Conservation (phyloP, 2,329 filamentous ascomycete species). For the Fusarium staphyleae region DNA sequence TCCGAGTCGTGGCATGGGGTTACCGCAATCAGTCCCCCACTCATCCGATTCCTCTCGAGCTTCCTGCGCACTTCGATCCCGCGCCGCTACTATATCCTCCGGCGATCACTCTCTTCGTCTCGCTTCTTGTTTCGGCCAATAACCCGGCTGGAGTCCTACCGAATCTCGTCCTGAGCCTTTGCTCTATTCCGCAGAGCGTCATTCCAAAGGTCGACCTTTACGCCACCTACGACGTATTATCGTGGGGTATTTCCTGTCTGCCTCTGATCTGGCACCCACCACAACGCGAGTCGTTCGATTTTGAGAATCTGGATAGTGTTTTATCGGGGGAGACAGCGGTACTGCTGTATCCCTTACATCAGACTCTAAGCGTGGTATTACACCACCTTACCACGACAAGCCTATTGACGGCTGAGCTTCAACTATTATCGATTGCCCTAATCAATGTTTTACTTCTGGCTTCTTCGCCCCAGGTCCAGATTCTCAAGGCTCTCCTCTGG, state of each 20-base stretch:
- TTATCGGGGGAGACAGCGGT: constrained; percentile 65
- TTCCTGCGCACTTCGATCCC: constrained; percentile 86
- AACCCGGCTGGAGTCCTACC: constrained; percentile 71
- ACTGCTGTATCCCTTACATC: constrained; percentile 83
- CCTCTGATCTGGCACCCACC: constrained; percentile 59
- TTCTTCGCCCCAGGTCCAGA: constrained; percentile 80
- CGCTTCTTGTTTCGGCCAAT: constrained; percentile 73
- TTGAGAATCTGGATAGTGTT: constrained; percentile 42
- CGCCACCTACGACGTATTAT: constrained; percentile 69
- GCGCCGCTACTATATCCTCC: constrained; percentile 90
- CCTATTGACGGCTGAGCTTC: constrained; percentile 83
- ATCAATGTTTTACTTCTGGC: constrained; percentile 83
- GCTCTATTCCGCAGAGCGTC: constrained; percentile 75
- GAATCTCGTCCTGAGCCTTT: constrained; percentile 82
- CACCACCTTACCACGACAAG: constrained; percentile 88
- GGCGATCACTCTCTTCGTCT: constrained; percentile 76
- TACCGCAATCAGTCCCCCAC: constrained; percentile 50
- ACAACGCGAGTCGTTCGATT: constrained; percentile 40
- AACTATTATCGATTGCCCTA: constrained; percentile 82
- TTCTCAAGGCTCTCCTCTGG: constrained; percentile 87
- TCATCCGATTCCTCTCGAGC: constrained; percentile 52
- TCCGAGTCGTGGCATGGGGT: constrained; percentile 62
- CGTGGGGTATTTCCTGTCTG: constrained; percentile 79
- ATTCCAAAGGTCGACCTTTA: constrained; percentile 69
- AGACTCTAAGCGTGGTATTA: constrained; percentile 74